Base-by-base conservation (phyloP, 257 asterid species). In the Nemophila menziesii region DNA sequence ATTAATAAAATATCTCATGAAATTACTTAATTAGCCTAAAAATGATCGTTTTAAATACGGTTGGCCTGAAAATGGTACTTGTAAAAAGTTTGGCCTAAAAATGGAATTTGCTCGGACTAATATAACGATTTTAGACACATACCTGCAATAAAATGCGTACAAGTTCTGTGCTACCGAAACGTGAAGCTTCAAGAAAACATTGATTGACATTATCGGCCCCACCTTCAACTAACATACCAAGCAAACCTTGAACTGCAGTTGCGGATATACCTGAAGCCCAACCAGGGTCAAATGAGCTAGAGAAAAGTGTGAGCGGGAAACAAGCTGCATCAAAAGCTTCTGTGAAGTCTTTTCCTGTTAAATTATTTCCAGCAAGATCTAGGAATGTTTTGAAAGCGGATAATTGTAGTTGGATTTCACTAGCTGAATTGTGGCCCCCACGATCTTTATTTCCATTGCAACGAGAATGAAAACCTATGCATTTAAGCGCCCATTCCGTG, bases 311-410 rank as follows among this genome's bases (percentile, higher is more conserved):
- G 42, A 90, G 93, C 0, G 99, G 99, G 66, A 90, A 90, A 74
- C 99, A 90, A 47, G 96, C 96, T n/a, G 99, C 99, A 57, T 90
- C 99, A 69, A 90, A 90, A 50, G 99, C 99, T 72, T 90, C 99
- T 0, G 99, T 85, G 60, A 81, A 90, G 66, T 90, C 96, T 69
- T 90, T 90, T 54, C 99, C 99, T 0, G 92, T 72, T 43, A 85
- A 92, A 68, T 85, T 70, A 64, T 77, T 75, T 53, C 99, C 96
- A 9, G 94, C 93, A 55, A 81, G 87, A 74, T 90, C 99, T 38
- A 90, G 74, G 72, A 85, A 90, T 16, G 74, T 69, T 79, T 85
- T 90, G 74, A 90, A 90, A 60, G 96, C 99, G 26, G 94, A 85
- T 52, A 90, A 52, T 49, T 85, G 96, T 8, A 90, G 77, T 63